Evolutionary conservation across 306 rosid genomes (phyloP), one percentile per base, ranked within the genome.

Genomic region (Medicago lupulina): DNA sequence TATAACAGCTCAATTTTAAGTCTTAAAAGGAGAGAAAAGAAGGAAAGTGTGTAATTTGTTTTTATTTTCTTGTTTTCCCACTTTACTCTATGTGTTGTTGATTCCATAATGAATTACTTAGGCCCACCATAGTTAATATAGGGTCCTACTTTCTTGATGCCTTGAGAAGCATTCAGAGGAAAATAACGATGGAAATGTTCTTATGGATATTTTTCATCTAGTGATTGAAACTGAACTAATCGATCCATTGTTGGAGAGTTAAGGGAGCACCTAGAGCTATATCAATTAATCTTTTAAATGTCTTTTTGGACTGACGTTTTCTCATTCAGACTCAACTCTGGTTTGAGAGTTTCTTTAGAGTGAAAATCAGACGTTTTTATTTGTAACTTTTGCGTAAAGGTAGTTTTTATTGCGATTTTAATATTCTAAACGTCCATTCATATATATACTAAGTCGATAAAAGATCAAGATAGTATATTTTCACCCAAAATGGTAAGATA

Each of bases 21-120:
- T 76, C 97, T 90, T 80, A 86, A 89, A 96, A 96, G 98, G 85
- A 87, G 92, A 90, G 99, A 90, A 89, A 88, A 88, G 85, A 90
- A 74, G 85, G 83, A 88, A 92, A 90, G 97, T 88, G 92, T 83
- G 87, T 88, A 89, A 88, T 90, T 92, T 92, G 96, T 96, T 96
- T 88, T 92, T 96, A 85, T 89, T 88, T 83, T 83, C 82, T 74
- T 90, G 95, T 86, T 90, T 92, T 86, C 86, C 83, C 86, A 78
- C 87, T 74, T 46, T 10, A 58, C 84, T 78, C 67, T 71, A 81
- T 40, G 6, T 67, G 41, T 61, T 76, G 76, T 71, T 88, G 97
- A 93, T 91, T 89, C 92, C 90, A 84, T 82, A 21, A 83, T 83
- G 83, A 88, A 77, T 77, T 84, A 60, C 87, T 76, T 59, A 53